Percentiles rank a stretch among this genome's conserved stretches.
These are phyloP conservation scores for Apodospora peruviana DNA, from an alignment of 495 filamentous ascomycete genomes.

Conservation along the genomic window DNA sequence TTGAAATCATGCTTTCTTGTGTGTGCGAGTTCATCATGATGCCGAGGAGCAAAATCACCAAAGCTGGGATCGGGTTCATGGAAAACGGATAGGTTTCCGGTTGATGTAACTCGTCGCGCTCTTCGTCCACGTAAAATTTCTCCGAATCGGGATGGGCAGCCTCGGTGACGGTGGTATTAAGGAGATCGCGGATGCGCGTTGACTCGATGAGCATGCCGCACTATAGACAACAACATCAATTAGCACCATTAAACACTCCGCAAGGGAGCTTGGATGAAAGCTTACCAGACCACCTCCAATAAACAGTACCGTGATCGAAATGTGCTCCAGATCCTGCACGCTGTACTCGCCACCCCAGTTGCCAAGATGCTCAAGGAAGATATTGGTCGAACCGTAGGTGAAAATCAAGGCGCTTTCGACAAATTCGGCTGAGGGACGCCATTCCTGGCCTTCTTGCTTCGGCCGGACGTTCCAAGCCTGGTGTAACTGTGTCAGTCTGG, in stretches of 20 bases:
- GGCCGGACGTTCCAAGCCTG: conserved; percentile 87
- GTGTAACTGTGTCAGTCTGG: conserved; percentile 10
- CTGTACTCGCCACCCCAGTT: conserved; percentile 65
- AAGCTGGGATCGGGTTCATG: conserved; percentile 82
- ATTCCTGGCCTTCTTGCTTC: conserved; percentile 53
- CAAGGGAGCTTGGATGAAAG: conserved; percentile 7
- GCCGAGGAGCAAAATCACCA: conserved; percentile 80
- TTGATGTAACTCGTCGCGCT: conserved; percentile 45
- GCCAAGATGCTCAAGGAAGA: conserved; percentile 86
- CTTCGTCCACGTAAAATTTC: conserved; percentile 31
- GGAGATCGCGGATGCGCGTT: conserved; percentile 55
- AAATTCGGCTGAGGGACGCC: conserved; percentile 77
- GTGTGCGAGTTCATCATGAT: conserved; percentile 95
- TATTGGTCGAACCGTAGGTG: conserved; percentile 80
- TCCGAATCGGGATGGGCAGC: conserved; percentile 26
- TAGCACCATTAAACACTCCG: not conserved
- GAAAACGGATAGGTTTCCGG: conserved; percentile 70
- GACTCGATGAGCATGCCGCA: conserved; percentile 95
- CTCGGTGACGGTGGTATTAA: conserved; percentile 58
- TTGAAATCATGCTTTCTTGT: conserved; percentile 75
- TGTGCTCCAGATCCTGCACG: conserved; percentile 80
- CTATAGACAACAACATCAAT: conserved; percentile 27
- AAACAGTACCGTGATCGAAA: conserved; percentile 91
- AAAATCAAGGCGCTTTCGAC: conserved; percentile 85
- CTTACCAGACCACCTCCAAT: conserved; percentile 87